Percentiles rank a stretch among this genome's conserved stretches.
phyloP scores from a whole-genome alignment of 2,329 filamentous ascomycete genomes.

The Cadophora malorum region DNA sequence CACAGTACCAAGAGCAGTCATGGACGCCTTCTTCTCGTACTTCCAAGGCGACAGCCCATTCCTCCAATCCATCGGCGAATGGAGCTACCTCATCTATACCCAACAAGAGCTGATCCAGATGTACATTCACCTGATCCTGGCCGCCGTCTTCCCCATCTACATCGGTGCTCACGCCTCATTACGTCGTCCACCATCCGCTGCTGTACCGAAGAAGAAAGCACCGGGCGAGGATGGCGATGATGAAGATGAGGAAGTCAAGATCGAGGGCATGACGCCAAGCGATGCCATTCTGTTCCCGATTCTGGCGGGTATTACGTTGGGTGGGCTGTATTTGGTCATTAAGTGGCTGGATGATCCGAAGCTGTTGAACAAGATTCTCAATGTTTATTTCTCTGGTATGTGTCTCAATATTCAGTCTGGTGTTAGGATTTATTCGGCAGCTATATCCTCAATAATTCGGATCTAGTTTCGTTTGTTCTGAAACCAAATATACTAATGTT shows the following conservation, averaged over 20 bases:
- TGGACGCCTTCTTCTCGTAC: slow-evolving; percentile 30
- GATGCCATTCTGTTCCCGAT: slow-evolving; percentile 89
- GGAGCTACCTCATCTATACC: slow-evolving; percentile 33
- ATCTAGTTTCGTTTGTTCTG: slow-evolving; percentile 9
- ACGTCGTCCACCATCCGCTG: slow-evolving; percentile 81
- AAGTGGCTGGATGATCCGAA: slow-evolving; percentile 85
- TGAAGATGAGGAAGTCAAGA: slow-evolving; percentile 60
- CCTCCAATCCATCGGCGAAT: slow-evolving; percentile 41
- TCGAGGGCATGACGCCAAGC: slow-evolving; percentile 73
- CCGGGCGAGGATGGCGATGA: slow-evolving; percentile 56
- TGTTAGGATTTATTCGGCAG: neutral
- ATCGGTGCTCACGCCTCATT: slow-evolving; percentile 85
- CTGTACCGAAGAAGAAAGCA: slow-evolving; percentile 55
- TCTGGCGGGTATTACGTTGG: slow-evolving; percentile 73
- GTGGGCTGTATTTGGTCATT: slow-evolving; percentile 84
- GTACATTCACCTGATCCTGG: slow-evolving; percentile 62
- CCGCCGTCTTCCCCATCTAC: slow-evolving; percentile 83
- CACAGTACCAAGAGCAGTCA: neutral
- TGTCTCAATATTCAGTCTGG: neutral
- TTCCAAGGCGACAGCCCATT: slow-evolving; percentile 36
- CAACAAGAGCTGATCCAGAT: slow-evolving; percentile 39
- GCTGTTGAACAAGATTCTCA: slow-evolving; percentile 81
- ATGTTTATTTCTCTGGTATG: slow-evolving; percentile 75
- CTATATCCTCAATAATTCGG: neutral
- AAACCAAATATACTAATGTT: slow-evolving; percentile 2